These are phyloP conservation scores for Fusarium scirpi DNA, from an alignment of 2,329 filamentous ascomycete species.

Conservation along the genomic window DNA sequence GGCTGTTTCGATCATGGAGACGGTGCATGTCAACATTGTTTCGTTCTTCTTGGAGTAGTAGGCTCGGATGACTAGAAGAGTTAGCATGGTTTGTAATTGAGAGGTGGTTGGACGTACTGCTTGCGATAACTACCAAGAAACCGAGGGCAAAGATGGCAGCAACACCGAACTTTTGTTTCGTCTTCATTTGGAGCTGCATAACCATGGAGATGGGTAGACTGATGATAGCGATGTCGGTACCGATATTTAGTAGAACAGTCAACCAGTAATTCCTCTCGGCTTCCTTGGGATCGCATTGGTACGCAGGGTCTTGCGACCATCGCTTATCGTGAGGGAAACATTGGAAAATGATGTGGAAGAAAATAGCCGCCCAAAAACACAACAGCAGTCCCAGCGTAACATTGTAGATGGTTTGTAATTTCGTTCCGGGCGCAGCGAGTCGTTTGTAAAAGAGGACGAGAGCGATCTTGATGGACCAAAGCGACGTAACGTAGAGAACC, in stretches of 20 bases:
- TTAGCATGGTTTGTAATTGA: background rate
- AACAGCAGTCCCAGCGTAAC: conserved; percentile 49
- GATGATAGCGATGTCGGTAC: conserved; percentile 43
- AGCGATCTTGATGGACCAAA: conserved; percentile 57
- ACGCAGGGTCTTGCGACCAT: conserved; percentile 47
- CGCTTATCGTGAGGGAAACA: conserved; percentile 52
- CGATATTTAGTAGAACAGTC: conserved; percentile 40
- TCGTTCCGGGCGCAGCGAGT: conserved; percentile 52
- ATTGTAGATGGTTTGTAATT: conserved; percentile 54
- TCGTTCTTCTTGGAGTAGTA: conserved; percentile 51
- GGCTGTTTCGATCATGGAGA: conserved; percentile 54
- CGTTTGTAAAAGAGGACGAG: conserved; percentile 57
- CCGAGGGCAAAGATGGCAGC: conserved; percentile 50
- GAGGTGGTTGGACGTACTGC: conserved; percentile 34
- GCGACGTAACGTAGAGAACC: conserved; percentile 54
- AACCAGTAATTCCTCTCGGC: conserved; percentile 42
- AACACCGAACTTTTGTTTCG: conserved; percentile 51
- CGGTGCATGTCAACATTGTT: conserved; percentile 54
- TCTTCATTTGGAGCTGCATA: conserved; percentile 50
- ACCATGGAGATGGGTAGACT: conserved; percentile 53
- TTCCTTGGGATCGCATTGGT: conserved; percentile 36
- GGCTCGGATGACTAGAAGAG: conserved; percentile 48
- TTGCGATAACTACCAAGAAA: conserved; percentile 49
- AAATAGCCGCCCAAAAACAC: conserved; percentile 50
- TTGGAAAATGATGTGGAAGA: conserved; percentile 56